Conservation (phyloP, 2,329 filamentous ascomycete species). For the Daldinia sp. region DNA sequence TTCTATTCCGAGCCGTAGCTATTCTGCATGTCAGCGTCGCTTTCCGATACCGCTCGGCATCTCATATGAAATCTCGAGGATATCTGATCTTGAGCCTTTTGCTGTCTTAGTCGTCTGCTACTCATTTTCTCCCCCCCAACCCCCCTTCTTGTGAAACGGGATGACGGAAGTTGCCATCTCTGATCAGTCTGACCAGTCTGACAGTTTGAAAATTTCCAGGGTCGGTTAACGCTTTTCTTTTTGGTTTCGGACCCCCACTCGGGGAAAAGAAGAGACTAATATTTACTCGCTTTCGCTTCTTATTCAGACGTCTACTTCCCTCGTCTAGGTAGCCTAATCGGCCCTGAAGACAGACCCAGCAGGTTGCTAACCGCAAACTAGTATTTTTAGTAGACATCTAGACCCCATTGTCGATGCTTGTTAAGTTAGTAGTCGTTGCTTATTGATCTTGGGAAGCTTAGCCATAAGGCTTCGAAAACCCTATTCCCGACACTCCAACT, state of each 20-base stretch:
- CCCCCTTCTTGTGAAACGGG: neutral
- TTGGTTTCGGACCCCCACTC: neutral
- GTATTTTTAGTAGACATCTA: conserved; percentile 10
- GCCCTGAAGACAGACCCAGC: neutral
- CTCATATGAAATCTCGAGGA: conserved; percentile 14
- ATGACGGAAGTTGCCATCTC: conserved; percentile 5
- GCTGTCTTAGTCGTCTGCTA: neutral
- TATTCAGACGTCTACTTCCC: neutral
- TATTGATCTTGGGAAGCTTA: neutral
- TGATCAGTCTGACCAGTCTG: too few relatives aligned
- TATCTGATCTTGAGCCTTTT: neutral
- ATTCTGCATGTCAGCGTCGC: conserved; percentile 26
- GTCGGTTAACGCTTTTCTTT: neutral
- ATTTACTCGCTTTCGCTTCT: neutral
- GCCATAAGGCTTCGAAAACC: neutral
- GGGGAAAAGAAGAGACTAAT: neutral
- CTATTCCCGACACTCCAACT: conserved; percentile 7
- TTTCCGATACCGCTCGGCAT: conserved; percentile 35
- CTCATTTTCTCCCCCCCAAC: neutral
- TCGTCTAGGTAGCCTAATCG: neutral
- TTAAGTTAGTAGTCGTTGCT: neutral
- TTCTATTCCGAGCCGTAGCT: conserved; percentile 1
- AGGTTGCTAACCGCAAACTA: neutral
- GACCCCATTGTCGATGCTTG: neutral
- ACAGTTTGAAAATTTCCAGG: neutral